Evolutionary conservation across 352 stramenopile genomes (phyloP).

Genomic region (Phytophthora pisi): DNA sequence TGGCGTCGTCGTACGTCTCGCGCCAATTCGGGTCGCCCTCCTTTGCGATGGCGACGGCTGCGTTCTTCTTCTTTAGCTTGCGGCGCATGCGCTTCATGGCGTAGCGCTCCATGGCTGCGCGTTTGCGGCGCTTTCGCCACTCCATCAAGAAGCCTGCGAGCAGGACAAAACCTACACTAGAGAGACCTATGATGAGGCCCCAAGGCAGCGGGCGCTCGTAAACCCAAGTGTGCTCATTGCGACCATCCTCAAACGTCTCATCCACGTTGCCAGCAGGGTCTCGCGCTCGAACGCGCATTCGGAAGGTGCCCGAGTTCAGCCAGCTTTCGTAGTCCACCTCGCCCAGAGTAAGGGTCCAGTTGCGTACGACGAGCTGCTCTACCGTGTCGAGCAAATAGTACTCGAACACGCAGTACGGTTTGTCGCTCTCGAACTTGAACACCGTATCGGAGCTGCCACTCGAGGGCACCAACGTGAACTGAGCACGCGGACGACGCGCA

Average conservation of each 20-base stretch:
- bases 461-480: constrained; percentile 54
- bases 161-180: constrained; percentile 77
- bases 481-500: constrained; percentile 48
- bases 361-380: constrained; percentile 83
- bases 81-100: constrained; percentile 94
- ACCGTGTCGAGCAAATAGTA: constrained; percentile 91
- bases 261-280: constrained; percentile 95
- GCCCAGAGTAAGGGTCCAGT: constrained; percentile 65
- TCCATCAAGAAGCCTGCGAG: constrained; percentile 88
- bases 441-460: constrained; percentile 67
- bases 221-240: constrained; percentile 94
- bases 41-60: constrained; percentile 82
- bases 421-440: constrained; percentile 91
- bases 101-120: constrained; percentile 92
- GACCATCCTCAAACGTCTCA: constrained; percentile 65
- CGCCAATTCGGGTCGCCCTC: constrained; percentile 75
- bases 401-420: constrained; percentile 91
- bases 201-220: constrained; percentile 92
- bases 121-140: constrained; percentile 91
- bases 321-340: constrained; percentile 53
- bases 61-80: constrained; percentile 92
- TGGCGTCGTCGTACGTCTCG: constrained; percentile 66
- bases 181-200: constrained; percentile 84
- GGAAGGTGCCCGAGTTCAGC: constrained; percentile 89
- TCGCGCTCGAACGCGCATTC: constrained; percentile 88